Evolutionary conservation across 805 yeast species (phyloP).

Genomic region (Isabelozyma gotoi): DNA sequence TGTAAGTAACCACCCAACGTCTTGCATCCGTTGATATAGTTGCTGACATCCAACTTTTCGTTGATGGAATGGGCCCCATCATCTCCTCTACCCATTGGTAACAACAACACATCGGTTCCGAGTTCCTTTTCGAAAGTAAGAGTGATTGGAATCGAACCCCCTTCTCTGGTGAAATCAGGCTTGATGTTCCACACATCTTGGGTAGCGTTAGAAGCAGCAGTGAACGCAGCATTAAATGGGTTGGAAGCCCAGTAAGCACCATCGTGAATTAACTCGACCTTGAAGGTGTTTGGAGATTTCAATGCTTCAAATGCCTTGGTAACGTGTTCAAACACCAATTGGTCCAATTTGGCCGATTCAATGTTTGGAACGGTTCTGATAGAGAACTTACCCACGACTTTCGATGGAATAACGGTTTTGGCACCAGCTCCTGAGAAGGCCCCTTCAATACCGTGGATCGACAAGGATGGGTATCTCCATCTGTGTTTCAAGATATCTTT

Average conservation of each 20-base stretch:
- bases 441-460: conserved; percentile 96
- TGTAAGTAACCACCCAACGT: conserved; percentile 92
- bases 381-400: conserved; percentile 91
- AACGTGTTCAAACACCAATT: conserved; percentile 72
- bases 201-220: conserved; percentile 94
- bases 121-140: conserved; percentile 86
- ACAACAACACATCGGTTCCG: conserved; percentile 79
- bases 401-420: conserved; percentile 96
- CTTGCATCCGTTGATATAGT: conserved; percentile 92
- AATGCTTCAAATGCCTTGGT: conserved; percentile 63
- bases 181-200: conserved; percentile 91
- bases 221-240: conserved; percentile 88
- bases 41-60: conserved; percentile 85
- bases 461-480: conserved; percentile 97
- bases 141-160: conserved; percentile 98
- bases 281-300: conserved; percentile 72
- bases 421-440: conserved; percentile 96
- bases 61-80: conserved; percentile 99
- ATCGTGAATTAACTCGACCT: conserved; percentile 81
- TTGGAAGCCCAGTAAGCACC: conserved; percentile 97
- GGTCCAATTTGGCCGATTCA: conserved; percentile 73
- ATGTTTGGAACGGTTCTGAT: conserved; percentile 97
- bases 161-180: conserved; percentile 98
- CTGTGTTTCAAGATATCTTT: conserved; percentile 92
- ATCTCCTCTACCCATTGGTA: conserved; percentile 98